These are phyloP conservation scores for Rutstroemia sp. DNA, from an alignment of 2,329 filamentous ascomycete species.

Conservation along the genomic window DNA sequence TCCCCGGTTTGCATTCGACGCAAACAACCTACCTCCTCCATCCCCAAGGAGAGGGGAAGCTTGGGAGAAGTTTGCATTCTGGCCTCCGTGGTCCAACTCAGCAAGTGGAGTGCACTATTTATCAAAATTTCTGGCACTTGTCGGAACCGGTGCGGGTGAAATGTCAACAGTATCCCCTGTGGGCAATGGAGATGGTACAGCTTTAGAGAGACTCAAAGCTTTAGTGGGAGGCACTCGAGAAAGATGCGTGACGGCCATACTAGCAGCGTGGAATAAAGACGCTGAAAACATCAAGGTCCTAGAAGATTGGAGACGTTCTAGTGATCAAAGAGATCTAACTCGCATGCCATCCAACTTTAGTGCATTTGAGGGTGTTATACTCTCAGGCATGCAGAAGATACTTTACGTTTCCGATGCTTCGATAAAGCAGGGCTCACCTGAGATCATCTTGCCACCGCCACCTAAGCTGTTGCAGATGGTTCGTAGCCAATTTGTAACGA, in stretches of 20 bases:
- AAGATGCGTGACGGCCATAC: conserved; percentile 76
- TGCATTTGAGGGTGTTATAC: conserved; percentile 73
- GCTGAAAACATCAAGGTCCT: conserved; percentile 87
- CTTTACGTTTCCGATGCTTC: conserved; percentile 79
- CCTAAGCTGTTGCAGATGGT: conserved; percentile 87
- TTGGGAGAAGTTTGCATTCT: conserved; percentile 94
- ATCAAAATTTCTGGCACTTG: conserved; percentile 69
- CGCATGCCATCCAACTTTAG: conserved; percentile 84
- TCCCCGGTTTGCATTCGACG: conserved; percentile 73
- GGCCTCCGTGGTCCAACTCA: conserved; percentile 89
- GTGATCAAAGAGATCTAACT: conserved; percentile 79
- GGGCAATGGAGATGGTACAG: conserved; percentile 44
- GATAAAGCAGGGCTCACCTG: conserved; percentile 57
- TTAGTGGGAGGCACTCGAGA: conserved; percentile 77
- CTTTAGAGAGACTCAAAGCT: conserved; percentile 64
- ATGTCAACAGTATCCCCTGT: conserved; percentile 70
- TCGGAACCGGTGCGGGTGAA: conserved; percentile 82
- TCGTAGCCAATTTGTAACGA: conserved; percentile 84
- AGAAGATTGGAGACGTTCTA: conserved; percentile 85
- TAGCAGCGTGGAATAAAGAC: conserved; percentile 87
- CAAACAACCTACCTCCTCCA: conserved; percentile 66
- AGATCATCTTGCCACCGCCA: conserved; percentile 79
- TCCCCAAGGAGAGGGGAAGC: conserved; percentile 73
- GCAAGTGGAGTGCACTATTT: conserved; percentile 89
- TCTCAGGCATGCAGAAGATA: conserved; percentile 89